These are phyloP conservation scores for Phoma sp. DNA, from an alignment of 2,329 filamentous ascomycete genomes.

Conservation along the genomic window DNA sequence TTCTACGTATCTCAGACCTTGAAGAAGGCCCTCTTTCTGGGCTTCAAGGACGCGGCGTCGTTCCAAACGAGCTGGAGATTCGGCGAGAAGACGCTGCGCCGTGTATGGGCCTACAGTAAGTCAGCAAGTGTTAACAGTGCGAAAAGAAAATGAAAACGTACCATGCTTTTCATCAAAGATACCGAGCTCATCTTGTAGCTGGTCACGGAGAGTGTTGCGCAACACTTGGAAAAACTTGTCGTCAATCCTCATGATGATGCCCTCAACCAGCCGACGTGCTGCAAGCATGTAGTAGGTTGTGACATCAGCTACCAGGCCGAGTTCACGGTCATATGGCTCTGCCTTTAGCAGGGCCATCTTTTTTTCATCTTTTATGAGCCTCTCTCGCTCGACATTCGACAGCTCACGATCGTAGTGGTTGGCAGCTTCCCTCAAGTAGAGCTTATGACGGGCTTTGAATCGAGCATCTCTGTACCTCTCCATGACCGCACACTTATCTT, in stretches of 20 bases:
- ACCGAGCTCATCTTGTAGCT: constrained; percentile 34
- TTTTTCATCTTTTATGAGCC: constrained; percentile 30
- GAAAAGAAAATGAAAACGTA: no score
- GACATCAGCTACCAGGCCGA: constrained; percentile 69
- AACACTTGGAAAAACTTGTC: constrained; percentile 45
- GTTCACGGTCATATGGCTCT: constrained; percentile 67
- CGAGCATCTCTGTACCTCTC: constrained; percentile 37
- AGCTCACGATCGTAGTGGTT: constrained; percentile 19
- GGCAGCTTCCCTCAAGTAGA: constrained; percentile 34
- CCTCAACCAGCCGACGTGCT: constrained; percentile 69
- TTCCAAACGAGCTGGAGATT: constrained; percentile 42
- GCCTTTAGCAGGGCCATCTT: constrained; percentile 52
- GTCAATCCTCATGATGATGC: constrained; percentile 50
- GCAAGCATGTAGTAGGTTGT: constrained; percentile 75
- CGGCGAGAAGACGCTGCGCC: constrained; percentile 37
- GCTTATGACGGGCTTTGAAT: constrained; percentile 30
- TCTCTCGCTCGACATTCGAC: constrained; percentile 36
- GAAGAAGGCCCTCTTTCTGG: constrained; percentile 37
- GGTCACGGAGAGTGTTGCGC: constrained; percentile 26
- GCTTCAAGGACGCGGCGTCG: constrained; percentile 31
- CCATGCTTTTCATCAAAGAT: constrained; percentile 31
- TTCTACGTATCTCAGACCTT: constrained; percentile 32
- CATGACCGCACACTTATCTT: constrained; percentile 24
- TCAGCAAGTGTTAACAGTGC: no score
- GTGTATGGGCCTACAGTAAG: constrained; percentile 9